Percentiles rank a stretch among this genome's conserved stretches.
These are phyloP conservation scores for Neonectria magnoliae DNA, from an alignment of 2,329 filamentous ascomycete genomes.

Conservation along the genomic window DNA sequence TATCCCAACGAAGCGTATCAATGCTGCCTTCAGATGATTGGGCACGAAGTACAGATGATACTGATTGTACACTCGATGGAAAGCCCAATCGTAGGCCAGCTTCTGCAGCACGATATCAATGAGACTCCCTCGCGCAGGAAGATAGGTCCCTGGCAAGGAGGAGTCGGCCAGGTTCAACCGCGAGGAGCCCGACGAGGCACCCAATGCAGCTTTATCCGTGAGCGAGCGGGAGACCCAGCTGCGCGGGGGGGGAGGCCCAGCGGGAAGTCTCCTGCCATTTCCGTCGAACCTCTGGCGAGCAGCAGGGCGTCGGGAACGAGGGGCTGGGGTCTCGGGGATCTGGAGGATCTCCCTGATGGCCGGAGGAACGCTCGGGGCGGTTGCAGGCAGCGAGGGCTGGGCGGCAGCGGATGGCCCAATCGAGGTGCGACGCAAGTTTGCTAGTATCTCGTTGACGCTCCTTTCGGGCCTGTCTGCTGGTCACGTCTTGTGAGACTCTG, in stretches of 20 bases:
- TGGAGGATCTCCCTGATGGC: conserved; percentile 67
- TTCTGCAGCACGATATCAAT: conserved; percentile 61
- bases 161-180: conserved; percentile 35
- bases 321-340: conserved; percentile 66
- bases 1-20: conserved; percentile 62
- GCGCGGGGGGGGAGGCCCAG: conserved; percentile 67
- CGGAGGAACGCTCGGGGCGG: conserved; percentile 66
- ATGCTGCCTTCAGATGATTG: conserved; percentile 60
- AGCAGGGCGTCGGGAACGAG: conserved; percentile 56
- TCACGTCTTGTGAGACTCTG: conserved; percentile 42
- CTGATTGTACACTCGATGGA: conserved; percentile 64
- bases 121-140: conserved; percentile 59
- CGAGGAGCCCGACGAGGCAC: conserved; percentile 31
- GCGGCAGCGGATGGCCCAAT: conserved; percentile 41
- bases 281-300: conserved; percentile 55
- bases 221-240: conserved; percentile 59
- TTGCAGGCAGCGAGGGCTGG: conserved; percentile 43
- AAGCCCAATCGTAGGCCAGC: conserved; percentile 65
- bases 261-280: conserved; percentile 61
- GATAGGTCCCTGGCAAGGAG: conserved; percentile 57
- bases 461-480: conserved; percentile 47
- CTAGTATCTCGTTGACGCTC: conserved; percentile 69
- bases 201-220: conserved; percentile 26
- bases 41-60: conserved; percentile 67
- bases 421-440: conserved; percentile 62